These are phyloP conservation scores for Tremella fuciformis DNA, from an alignment of 768 basidiomycete species.

Conservation along the genomic window DNA sequence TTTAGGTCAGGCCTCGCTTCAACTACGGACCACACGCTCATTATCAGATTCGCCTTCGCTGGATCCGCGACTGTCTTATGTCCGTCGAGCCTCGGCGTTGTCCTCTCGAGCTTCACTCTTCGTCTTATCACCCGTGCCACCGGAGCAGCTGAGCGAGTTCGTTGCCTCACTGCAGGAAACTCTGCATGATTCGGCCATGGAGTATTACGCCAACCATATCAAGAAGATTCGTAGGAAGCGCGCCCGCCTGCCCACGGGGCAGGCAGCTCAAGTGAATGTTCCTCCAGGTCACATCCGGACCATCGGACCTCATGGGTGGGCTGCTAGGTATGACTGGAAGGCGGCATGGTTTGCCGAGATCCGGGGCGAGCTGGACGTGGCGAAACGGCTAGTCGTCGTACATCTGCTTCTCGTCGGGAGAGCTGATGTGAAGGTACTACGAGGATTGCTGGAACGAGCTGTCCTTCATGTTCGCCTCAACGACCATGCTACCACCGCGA, in stretches of 20 bases:
- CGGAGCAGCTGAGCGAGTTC: conserved; percentile 83
- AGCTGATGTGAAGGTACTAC: conserved; percentile 68
- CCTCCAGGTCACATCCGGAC: conserved; percentile 54
- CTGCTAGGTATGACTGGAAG: conserved; percentile 94
- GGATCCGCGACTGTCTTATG: conserved; percentile 77
- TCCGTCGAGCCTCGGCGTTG: conserved; percentile 80
- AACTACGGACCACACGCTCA: not conserved
- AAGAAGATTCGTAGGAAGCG: conserved; percentile 89
- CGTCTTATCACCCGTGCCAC: conserved; percentile 86
- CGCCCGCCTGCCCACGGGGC: conserved; percentile 57
- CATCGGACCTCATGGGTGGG: conserved; percentile 84
- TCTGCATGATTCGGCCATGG: conserved; percentile 79
- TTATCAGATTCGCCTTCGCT: conserved; percentile 73
- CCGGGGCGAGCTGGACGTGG: conserved; percentile 84
- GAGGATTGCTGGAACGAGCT: conserved; percentile 86
- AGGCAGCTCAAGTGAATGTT: conserved; percentile 51
- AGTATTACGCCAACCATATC: conserved; percentile 89
- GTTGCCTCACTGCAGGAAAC: conserved; percentile 74
- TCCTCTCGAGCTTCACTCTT: conserved; percentile 91
- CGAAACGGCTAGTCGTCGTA: conserved; percentile 67
- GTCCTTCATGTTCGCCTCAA: conserved; percentile 83
- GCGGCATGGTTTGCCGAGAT: conserved; percentile 96
- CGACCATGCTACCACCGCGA: conserved; percentile 77
- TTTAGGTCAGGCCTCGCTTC: conserved; percentile 63
- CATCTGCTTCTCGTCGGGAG: not conserved